These are phyloP conservation scores for Cephaloascus albidus DNA, from an alignment of 805 yeast species.

Conservation along the genomic window DNA sequence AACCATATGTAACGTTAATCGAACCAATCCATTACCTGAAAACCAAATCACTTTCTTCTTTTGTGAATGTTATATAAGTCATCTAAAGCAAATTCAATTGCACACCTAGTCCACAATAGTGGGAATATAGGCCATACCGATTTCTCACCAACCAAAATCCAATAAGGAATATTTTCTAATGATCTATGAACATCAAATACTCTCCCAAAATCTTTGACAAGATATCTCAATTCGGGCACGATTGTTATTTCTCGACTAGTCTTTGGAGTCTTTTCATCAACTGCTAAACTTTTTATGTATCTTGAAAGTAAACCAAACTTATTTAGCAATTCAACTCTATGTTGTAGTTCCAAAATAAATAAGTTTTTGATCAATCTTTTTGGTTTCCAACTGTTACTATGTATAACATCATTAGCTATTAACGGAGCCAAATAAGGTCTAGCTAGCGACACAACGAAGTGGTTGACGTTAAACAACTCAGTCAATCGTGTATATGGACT, in stretches of 20 bases:
- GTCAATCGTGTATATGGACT: conserved; percentile 80
- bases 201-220: conserved; percentile 62
- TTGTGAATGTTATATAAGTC: conserved; percentile 48
- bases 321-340: conserved; percentile 73
- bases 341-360: conserved; percentile 70
- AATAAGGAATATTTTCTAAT: conserved; percentile 69
- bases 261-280: conserved; percentile 81
- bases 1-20: no score
- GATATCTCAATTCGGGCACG: conserved; percentile 74
- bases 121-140: conserved; percentile 92
- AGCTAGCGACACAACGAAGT: conserved; percentile 84
- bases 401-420: conserved; percentile 68
- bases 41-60: conserved; percentile 14
- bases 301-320: conserved; percentile 67
- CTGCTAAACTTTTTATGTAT: conserved; percentile 62
- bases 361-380: conserved; percentile 41
- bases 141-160: conserved; percentile 85
- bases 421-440: conserved; percentile 91
- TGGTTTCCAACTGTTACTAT: conserved; percentile 21
- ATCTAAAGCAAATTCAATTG: conserved; percentile 83
- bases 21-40: no score
- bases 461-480: conserved; percentile 91
- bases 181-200: conserved; percentile 70
- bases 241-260: conserved; percentile 76
- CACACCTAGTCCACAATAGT: conserved; percentile 76